Percentiles rank a stretch among this genome's conserved stretches.
Conservation (phyloP, 495 filamentous ascomycete species). For the Aspergillus kassunensis region DNA sequence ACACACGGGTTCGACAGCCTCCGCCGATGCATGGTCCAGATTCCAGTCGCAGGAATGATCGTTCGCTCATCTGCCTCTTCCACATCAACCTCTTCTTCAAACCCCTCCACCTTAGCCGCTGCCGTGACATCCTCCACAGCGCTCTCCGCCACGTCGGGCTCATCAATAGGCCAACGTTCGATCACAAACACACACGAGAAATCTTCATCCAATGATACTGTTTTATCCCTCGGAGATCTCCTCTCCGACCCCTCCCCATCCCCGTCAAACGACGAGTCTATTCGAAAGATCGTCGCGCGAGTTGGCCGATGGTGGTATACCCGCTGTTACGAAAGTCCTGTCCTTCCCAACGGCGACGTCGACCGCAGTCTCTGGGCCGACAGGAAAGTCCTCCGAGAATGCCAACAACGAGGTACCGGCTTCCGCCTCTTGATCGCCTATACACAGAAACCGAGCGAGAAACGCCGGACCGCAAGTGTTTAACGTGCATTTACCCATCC, state of each 20-base stretch:
- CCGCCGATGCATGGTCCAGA: slow-evolving; percentile 81
- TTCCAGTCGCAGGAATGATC: slow-evolving; percentile 78
- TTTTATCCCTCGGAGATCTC: slow-evolving; percentile 64
- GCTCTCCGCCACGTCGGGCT: slow-evolving; percentile 25
- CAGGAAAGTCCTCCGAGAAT: slow-evolving; percentile 71
- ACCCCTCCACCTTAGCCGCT: slow-evolving; percentile 21
- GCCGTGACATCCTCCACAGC: slow-evolving; percentile 26
- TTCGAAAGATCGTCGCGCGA: slow-evolving; percentile 84
- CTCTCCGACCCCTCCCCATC: slow-evolving; percentile 56
- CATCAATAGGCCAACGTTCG: slow-evolving; percentile 20
- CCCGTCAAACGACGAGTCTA: slow-evolving; percentile 66
- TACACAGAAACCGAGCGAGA: slow-evolving; percentile 72
- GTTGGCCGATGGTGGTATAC: slow-evolving; percentile 98
- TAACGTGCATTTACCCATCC: neutral
- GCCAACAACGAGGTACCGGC: slow-evolving; percentile 77
- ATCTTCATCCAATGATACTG: slow-evolving; percentile 42
- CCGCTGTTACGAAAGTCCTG: slow-evolving; percentile 76
- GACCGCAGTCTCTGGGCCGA: slow-evolving; percentile 77
- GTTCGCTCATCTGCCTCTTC: slow-evolving; percentile 40
- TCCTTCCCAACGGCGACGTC: slow-evolving; percentile 49
- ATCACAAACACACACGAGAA: slow-evolving; percentile 30
- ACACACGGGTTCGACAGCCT: slow-evolving; percentile 77
- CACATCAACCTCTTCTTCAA: slow-evolving; percentile 24
- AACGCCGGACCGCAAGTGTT: slow-evolving; percentile 56
- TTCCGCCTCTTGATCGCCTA: slow-evolving; percentile 90